These are phyloP conservation scores for Apophysomyces trapeziformis DNA, from an alignment of 371 early-diverging fungal species.

Conservation along the genomic window DNA sequence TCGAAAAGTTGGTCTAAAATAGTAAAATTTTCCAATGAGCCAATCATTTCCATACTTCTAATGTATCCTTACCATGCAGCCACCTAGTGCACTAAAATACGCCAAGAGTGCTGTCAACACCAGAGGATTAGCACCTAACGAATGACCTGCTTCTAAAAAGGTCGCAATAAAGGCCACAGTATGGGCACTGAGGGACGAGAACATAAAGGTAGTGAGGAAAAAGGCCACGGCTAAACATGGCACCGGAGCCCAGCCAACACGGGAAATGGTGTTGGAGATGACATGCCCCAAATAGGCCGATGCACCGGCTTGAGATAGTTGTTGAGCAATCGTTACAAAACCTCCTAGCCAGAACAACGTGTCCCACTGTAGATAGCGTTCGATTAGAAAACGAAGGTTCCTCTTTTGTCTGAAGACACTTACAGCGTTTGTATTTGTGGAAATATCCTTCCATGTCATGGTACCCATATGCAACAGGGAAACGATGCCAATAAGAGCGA, in stretches of 20 bases:
- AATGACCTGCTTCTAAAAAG: conserved; percentile 74
- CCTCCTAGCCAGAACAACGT: conserved; percentile 82
- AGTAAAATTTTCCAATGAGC: not conserved
- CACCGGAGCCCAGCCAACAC: conserved; percentile 39
- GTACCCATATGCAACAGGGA: conserved; percentile 61
- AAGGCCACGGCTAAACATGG: conserved; percentile 65
- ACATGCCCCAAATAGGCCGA: conserved; percentile 64
- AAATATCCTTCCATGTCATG: conserved; percentile 73
- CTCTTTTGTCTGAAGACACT: conserved; percentile 16
- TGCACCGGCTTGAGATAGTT: conserved; percentile 70
- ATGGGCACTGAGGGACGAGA: conserved; percentile 71
- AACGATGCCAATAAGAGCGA: conserved; percentile 67
- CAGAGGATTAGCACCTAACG: conserved; percentile 62
- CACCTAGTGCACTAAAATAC: conserved; percentile 68
- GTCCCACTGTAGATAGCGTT: conserved; percentile 63
- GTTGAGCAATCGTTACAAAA: conserved; percentile 78
- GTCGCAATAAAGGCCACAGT: conserved; percentile 76
- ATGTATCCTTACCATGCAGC: conserved; percentile 58
- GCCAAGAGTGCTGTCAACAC: conserved; percentile 63
- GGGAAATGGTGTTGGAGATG: conserved; percentile 47
- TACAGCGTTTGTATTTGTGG: conserved; percentile 69
- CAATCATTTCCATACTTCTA: conserved; percentile 7
- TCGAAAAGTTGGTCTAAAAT: conserved; percentile 62
- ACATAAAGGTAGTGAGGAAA: conserved; percentile 73
- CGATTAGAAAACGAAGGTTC: conserved; percentile 16